These are phyloP conservation scores for Colletotrichum falcatum DNA, from an alignment of 2,329 filamentous ascomycete species.

Conservation along the genomic window DNA sequence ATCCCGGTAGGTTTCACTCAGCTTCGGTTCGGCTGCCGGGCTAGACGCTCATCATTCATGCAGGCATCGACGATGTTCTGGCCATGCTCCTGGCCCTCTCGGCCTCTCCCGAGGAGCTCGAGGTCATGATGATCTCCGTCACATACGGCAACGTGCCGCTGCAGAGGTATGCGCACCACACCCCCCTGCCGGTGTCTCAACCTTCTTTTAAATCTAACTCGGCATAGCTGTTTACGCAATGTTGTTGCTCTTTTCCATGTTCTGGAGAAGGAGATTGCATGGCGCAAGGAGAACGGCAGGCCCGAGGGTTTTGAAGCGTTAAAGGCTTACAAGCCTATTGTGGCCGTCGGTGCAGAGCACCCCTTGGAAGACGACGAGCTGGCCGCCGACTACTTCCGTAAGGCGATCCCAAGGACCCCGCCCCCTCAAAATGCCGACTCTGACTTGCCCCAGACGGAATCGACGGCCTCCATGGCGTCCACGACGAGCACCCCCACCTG, in stretches of 20 bases:
- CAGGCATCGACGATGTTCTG: slow-evolving; percentile 90
- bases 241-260: slow-evolving; percentile 92
- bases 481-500: slow-evolving; percentile 79
- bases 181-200: neutral
- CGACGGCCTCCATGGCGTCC: slow-evolving; percentile 83
- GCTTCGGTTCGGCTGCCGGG: neutral
- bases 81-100: slow-evolving; percentile 89
- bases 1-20: slow-evolving; percentile 72
- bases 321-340: slow-evolving; percentile 79
- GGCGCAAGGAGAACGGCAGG: slow-evolving; percentile 78
- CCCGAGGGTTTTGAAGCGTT: slow-evolving; percentile 79
- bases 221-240: slow-evolving; percentile 82
- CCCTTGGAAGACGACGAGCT: slow-evolving; percentile 86
- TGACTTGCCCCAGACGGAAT: slow-evolving; percentile 68
- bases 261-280: slow-evolving; percentile 87
- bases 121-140: slow-evolving; percentile 86
- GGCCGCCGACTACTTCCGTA: slow-evolving; percentile 89
- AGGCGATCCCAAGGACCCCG: slow-evolving; percentile 48
- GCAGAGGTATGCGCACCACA: slow-evolving; percentile 69
- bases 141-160: slow-evolving; percentile 96
- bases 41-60: slow-evolving; percentile 2
- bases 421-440: neutral
- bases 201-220: slow-evolving; percentile 8
- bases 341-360: slow-evolving; percentile 88
- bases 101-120: slow-evolving; percentile 83